Percentiles rank a stretch among this genome's conserved stretches.
These are phyloP conservation scores for Aspergillus sclerotiicarbonarius DNA, from an alignment of 495 filamentous ascomycete genomes.

Conservation along the genomic window DNA sequence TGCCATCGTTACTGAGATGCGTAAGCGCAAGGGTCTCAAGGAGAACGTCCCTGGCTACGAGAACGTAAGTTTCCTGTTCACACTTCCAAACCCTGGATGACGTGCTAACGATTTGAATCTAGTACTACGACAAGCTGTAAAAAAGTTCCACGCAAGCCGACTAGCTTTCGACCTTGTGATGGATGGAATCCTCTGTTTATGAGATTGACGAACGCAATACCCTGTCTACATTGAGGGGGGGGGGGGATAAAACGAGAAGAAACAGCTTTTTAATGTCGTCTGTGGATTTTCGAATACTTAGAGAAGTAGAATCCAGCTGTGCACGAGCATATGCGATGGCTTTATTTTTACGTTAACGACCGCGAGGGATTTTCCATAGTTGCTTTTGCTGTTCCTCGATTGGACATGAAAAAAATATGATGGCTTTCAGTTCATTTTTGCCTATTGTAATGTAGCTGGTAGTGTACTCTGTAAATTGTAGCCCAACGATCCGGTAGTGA, in stretches of 20 bases:
- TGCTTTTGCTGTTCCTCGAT: constrained; percentile 23
- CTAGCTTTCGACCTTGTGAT: constrained; percentile 34
- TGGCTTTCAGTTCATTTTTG: constrained; percentile 13
- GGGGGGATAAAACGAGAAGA: constrained; percentile 27
- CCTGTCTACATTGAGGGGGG: constrained; percentile 40
- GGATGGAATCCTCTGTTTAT: constrained; percentile 45
- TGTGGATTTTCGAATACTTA: constrained; percentile 30
- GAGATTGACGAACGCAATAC: constrained; percentile 54
- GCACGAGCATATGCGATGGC: constrained; percentile 28
- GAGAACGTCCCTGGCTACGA: constrained; percentile 81
- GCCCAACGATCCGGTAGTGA: not conserved
- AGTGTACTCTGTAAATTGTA: not conserved
- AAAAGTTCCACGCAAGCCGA: constrained; percentile 38
- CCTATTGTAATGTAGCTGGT: not conserved
- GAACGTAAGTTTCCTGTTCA: constrained; percentile 71
- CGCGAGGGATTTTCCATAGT: constrained; percentile 25
- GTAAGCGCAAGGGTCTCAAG: constrained; percentile 99
- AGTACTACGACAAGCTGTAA: constrained; percentile 99
- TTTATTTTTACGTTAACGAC: constrained; percentile 33
- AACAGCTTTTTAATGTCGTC: constrained; percentile 28
- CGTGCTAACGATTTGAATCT: no score
- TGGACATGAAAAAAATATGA: constrained; percentile 34
- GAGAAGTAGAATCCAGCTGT: constrained; percentile 31
- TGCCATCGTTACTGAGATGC: constrained; percentile 79
- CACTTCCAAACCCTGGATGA: no score